A percentile compares a stretch with the other conserved stretches of the same genome.
phyloP scores from a whole-genome alignment of 2,329 filamentous ascomycete species.

The Fusarium nanum region DNA sequence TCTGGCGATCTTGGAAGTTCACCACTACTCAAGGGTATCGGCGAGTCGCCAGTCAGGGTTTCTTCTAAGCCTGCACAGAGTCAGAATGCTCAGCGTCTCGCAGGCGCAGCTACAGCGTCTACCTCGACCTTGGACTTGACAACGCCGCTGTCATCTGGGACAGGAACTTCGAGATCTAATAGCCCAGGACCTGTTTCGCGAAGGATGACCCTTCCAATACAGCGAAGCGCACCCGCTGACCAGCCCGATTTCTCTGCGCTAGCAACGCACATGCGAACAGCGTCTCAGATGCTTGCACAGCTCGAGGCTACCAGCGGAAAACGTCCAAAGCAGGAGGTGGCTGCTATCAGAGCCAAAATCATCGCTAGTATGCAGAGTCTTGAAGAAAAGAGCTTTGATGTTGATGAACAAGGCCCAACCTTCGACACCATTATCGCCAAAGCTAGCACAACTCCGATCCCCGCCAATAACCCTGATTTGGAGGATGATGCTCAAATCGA shows the following conservation, averaged over 20 bases:
- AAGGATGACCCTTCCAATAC: conserved; percentile 69
- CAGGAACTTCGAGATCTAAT: conserved; percentile 73
- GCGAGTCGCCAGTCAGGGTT: conserved; percentile 57
- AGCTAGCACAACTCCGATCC: conserved; percentile 63
- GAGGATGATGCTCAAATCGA: conserved; percentile 66
- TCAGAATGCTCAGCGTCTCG: conserved; percentile 63
- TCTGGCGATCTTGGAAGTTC: conserved; percentile 83
- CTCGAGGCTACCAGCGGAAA: conserved; percentile 84
- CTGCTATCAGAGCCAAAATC: conserved; percentile 85
- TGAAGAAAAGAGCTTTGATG: conserved; percentile 85
- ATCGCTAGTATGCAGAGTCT: conserved; percentile 91
- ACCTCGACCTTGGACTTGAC: conserved; percentile 70
- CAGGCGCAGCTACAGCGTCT: conserved; percentile 70
- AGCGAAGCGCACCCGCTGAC: conserved; percentile 68
- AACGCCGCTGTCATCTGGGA: conserved; percentile 77
- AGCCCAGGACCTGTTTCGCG: conserved; percentile 69
- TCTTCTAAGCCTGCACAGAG: conserved; percentile 47
- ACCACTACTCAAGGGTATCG: conserved; percentile 70
- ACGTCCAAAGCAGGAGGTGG: conserved; percentile 81
- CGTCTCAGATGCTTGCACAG: conserved; percentile 87
- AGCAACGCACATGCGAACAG: conserved; percentile 88
- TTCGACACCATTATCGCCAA: conserved; percentile 87
- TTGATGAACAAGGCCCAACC: conserved; percentile 78
- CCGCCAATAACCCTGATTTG: conserved; percentile 59
- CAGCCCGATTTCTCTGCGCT: conserved; percentile 85